Percentiles rank a stretch among this genome's conserved stretches.
phyloP scores from a whole-genome alignment of 1,139 yeast species.

The Yamadazyma friedrichii region DNA sequence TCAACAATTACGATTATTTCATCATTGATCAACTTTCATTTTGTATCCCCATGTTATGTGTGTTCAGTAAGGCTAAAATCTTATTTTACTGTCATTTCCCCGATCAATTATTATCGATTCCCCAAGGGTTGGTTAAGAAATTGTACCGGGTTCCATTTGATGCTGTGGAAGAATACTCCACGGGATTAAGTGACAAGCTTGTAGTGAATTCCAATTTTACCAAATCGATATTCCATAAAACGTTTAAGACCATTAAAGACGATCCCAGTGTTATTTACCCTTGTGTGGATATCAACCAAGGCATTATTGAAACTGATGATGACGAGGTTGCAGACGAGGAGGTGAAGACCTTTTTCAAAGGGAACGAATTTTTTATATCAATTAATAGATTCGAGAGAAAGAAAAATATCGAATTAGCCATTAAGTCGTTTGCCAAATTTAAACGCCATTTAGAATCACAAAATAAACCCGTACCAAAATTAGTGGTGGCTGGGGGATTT shows the following conservation, averaged over 20 bases:
- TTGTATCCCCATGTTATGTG: constrained; percentile 71
- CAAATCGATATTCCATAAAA: constrained; percentile 58
- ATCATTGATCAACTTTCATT: constrained; percentile 88
- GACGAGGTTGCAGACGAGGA: constrained; percentile 26
- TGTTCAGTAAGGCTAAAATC: constrained; percentile 45
- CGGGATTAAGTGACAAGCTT: constrained; percentile 70
- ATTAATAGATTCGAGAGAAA: constrained; percentile 87
- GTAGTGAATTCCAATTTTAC: constrained; percentile 91
- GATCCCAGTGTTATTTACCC: constrained; percentile 84
- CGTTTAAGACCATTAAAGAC: constrained; percentile 50
- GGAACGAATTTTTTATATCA: constrained; percentile 55
- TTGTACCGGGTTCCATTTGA: constrained; percentile 84
- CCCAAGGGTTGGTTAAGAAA: constrained; percentile 53
- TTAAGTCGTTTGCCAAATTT: constrained; percentile 56
- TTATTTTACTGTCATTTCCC: constrained; percentile 96
- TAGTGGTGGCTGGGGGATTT: constrained; percentile 90
- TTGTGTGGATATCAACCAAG: constrained; percentile 58
- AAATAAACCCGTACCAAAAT: constrained; percentile 25
- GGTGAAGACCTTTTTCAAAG: constrained; percentile 33
- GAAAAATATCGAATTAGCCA: constrained; percentile 78
- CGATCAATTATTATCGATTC: constrained; percentile 73
- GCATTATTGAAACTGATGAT: constrained; percentile 16
- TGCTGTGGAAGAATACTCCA: constrained; percentile 74
- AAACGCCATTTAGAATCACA: constrained; percentile 13
- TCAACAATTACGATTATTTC: constrained; percentile 60